These are phyloP conservation scores for Tolypocladium pustulatum DNA, from an alignment of 2,329 filamentous ascomycete genomes.

Conservation along the genomic window DNA sequence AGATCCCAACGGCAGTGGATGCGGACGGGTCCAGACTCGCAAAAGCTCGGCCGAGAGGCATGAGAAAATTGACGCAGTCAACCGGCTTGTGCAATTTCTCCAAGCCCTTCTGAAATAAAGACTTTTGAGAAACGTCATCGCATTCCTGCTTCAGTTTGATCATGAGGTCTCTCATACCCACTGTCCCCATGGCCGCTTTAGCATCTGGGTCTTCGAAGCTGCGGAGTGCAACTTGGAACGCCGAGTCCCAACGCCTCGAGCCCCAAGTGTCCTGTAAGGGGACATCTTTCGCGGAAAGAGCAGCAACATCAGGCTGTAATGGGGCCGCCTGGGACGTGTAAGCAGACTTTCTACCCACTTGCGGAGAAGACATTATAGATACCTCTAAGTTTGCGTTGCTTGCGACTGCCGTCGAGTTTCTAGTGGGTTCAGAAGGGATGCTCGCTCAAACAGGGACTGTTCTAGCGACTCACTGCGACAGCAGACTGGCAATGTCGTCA, in stretches of 20 bases:
- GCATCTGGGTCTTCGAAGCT: neutral
- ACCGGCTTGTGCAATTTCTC: neutral
- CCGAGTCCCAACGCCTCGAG: neutral
- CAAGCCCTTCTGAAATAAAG: neutral
- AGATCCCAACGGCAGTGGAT: neutral
- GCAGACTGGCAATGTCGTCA: neutral
- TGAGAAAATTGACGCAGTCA: neutral
- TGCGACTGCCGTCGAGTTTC: neutral
- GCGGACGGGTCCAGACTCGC: neutral
- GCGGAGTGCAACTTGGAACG: neutral
- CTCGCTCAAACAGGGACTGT: neutral
- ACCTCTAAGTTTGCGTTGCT: neutral
- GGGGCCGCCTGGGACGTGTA: neutral
- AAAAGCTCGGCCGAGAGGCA: neutral
- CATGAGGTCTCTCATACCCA: neutral
- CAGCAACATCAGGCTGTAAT: neutral
- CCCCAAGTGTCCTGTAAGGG: neutral
- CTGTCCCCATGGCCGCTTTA: neutral
- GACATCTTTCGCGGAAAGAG: neutral
- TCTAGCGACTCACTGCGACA: neutral
- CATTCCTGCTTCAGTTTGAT: neutral
- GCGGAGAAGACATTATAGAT: neutral
- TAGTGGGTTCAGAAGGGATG: neutral
- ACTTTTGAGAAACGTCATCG: neutral
- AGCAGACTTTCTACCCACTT: neutral